Evolutionary conservation across 2,329 filamentous ascomycete species (phyloP).

Genomic region (Colletotrichum falcatum): DNA sequence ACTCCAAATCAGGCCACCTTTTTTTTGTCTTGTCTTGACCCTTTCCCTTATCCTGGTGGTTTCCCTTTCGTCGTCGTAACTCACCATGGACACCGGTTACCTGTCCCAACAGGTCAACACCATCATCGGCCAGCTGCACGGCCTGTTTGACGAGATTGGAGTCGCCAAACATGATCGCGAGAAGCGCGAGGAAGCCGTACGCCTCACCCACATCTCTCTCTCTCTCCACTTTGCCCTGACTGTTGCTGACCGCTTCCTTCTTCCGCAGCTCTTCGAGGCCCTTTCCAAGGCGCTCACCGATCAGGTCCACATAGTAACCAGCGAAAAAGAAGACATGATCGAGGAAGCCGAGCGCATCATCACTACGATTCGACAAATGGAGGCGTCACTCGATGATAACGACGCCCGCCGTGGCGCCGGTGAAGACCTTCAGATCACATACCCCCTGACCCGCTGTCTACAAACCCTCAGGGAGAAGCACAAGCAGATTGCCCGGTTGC

Average conservation of each 20-base stretch:
- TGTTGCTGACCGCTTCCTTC: conserved; percentile 23
- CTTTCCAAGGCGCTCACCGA: conserved; percentile 92
- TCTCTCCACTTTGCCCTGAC: neutral
- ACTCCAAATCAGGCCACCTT: neutral
- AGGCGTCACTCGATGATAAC: conserved; percentile 84
- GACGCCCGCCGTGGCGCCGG: conserved; percentile 73
- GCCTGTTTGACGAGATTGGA: conserved; percentile 96
- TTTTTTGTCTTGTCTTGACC: neutral
- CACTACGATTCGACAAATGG: conserved; percentile 91
- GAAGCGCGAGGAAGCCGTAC: conserved; percentile 87
- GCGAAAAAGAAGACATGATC: conserved; percentile 90
- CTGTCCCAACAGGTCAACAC: conserved; percentile 94
- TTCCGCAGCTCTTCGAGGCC: conserved; percentile 84
- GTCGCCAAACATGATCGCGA: conserved; percentile 95
- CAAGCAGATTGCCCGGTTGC: conserved; percentile 79
- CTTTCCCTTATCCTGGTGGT: neutral
- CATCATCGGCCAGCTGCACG: conserved; percentile 93
- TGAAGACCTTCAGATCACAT: conserved; percentile 80
- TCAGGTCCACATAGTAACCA: conserved; percentile 85
- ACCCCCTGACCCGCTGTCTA: conserved; percentile 84
- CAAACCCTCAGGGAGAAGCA: conserved; percentile 88
- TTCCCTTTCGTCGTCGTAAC: conserved; percentile 6
- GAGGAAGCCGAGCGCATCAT: conserved; percentile 90
- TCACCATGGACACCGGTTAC: conserved; percentile 87
- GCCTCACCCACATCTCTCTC: conserved; percentile 42